Base-by-base conservation (phyloP, 352 stramenopile species). In the Saprolegnia parasitica region DNA sequence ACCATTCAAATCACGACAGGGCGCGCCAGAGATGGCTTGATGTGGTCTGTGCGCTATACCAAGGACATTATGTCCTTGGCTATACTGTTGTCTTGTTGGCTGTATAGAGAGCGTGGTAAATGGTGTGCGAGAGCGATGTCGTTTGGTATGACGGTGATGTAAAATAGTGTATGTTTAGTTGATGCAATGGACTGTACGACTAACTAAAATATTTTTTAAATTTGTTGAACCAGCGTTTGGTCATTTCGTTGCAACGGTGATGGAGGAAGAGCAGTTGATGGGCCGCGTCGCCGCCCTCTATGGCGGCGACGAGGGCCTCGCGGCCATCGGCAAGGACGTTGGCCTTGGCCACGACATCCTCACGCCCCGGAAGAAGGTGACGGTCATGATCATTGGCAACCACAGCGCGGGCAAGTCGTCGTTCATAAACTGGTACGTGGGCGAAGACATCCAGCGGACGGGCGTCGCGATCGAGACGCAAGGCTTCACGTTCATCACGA, bases 351-450 rank as follows among this genome's bases (percentile, higher is more conserved):
- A 81, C 42, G 64, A 72, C 35, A 73, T 86, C 46, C 76, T 88
- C 47, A 67, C 74, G 45, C 83, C 83, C 37, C 77, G 81, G 11
- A 83, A 86, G 65, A 88, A 87, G 42, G 80, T 87, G 16, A 89
- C 81, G 54, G 79, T 90, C 24, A 74, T 90, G 57, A 74, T 90
- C 65, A 81, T 90, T 56, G 83, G 83, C 56, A 90, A 90, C 76
- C 83, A 90, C 74, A 88, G 79, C 61, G 78, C 83, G 23, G 83
- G 83, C 40, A 90, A 90, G 68, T 89, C 81, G 40, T 86, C 77
- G 21, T 88, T 90, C 72, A 84, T 89, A 61, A 90, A 90, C 66
- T 90, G 81, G 80, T 84, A 84, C 62, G 74, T 82, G 66, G 74
- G 76, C 26, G 76, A 84, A 78, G 64, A 87, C 52, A 76, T 87